Evolutionary conservation across 2,329 filamentous ascomycete species (phyloP).

Genomic region (Ampelomyces quisqualis): DNA sequence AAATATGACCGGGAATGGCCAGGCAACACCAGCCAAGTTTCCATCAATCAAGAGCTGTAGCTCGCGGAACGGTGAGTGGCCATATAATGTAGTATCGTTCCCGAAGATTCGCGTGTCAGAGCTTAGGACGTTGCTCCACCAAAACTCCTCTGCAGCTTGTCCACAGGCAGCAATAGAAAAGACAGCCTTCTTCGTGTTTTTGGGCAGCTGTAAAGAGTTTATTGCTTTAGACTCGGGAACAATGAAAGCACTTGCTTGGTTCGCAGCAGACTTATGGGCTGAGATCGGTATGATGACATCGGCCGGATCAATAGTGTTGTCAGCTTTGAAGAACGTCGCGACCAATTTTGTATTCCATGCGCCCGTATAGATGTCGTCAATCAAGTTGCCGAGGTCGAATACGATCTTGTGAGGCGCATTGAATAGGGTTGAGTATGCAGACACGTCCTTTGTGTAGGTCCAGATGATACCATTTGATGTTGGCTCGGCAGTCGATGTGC

Average conservation of each 20-base stretch:
- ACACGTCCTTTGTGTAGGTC: conserved; percentile 79
- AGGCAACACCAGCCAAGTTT: conserved; percentile 69
- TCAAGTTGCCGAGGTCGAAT: conserved; percentile 71
- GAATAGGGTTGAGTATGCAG: conserved; percentile 68
- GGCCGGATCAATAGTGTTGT: conserved; percentile 51
- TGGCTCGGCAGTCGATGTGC: conserved; percentile 80
- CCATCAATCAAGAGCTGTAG: conserved; percentile 75
- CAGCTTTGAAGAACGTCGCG: conserved; percentile 66
- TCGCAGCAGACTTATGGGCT: conserved; percentile 51
- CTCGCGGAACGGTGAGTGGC: conserved; percentile 74
- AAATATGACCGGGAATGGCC: conserved; percentile 81
- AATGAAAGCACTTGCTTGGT: conserved; percentile 65
- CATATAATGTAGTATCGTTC: conserved; percentile 59
- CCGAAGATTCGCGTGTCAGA: conserved; percentile 62
- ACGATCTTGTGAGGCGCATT: conserved; percentile 69
- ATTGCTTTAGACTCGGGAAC: conserved; percentile 64
- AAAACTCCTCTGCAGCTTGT: conserved; percentile 77
- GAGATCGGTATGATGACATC: conserved; percentile 69
- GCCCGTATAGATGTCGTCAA: conserved; percentile 71
- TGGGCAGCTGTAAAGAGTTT: conserved; percentile 63
- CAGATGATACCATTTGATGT: conserved; percentile 69
- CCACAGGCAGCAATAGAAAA: conserved; percentile 77
- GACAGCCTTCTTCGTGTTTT: conserved; percentile 67
- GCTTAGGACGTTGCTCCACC: conserved; percentile 76
- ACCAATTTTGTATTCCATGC: conserved; percentile 72